Percentiles rank a stretch among this genome's conserved stretches.
These are phyloP conservation scores for Phytophthora quininea DNA, from an alignment of 352 stramenopile species.

Conservation along the genomic window DNA sequence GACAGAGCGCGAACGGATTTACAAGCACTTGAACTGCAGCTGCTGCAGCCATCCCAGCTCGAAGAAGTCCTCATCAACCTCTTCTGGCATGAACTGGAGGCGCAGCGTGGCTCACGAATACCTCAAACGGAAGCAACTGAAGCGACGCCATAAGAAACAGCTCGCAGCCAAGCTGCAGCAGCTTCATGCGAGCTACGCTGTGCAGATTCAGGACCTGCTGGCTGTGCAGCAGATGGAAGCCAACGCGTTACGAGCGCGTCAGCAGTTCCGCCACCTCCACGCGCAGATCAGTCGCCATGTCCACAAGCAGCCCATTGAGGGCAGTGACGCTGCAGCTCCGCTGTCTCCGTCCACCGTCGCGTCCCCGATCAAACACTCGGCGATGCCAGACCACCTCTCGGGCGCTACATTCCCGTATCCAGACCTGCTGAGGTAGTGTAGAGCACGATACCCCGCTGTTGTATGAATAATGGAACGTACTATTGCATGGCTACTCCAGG, in stretches of 20 bases:
- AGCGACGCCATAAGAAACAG: constrained; percentile 74
- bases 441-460: background rate
- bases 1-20: constrained; percentile 51
- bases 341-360: constrained; percentile 13
- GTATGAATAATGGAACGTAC: background rate
- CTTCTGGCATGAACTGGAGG: constrained; percentile 52
- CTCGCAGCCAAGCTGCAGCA: constrained; percentile 56
- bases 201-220: constrained; percentile 48
- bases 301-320: background rate
- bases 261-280: constrained; percentile 49
- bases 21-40: constrained; percentile 49
- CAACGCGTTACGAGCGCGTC: constrained; percentile 47
- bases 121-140: constrained; percentile 71
- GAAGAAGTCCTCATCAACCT: constrained; percentile 32
- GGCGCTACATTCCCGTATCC: constrained; percentile 26
- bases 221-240: constrained; percentile 60
- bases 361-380: constrained; percentile 17
- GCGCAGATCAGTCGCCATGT: constrained; percentile 20
- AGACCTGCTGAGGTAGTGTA: constrained; percentile 32
- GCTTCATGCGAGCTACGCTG: constrained; percentile 47
- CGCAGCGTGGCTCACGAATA: constrained; percentile 56
- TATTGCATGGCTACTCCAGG: background rate
- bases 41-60: constrained; percentile 30
- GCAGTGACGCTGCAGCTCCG: constrained; percentile 2
- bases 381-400: constrained; percentile 27